Base-by-base conservation (phyloP, 257 asterid species). In the Ligustrum vulgare region DNA sequence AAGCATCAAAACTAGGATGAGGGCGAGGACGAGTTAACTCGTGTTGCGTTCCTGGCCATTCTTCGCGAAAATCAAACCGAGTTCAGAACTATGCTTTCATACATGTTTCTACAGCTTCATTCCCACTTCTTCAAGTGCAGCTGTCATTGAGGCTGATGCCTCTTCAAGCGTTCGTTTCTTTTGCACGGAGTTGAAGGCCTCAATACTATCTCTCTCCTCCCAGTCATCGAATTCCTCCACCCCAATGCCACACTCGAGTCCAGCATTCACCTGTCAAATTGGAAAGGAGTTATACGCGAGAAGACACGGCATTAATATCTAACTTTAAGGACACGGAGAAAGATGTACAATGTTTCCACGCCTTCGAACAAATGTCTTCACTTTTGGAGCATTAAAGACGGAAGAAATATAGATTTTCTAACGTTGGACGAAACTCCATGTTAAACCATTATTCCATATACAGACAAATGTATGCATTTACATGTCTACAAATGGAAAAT, bases 191-290 rank as follows among this genome's bases (percentile, higher is more conserved):
- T 86, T 89, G 81, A 93, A 95, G 80, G 92, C 94, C 85, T 90
- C 96, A 0, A 95, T 82, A n/a, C 37, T 76, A 69, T 95, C 98
- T 10, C 98, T 97, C 72, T 78, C 96, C 84, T 77, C 97, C 98
- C 98, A 95, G 20, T 91, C 91, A 60, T 82, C 80, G 34, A 82
- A 95, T 35, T 78, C 97, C 67, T 87, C 96, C 8, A 76, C 78
- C 73, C 97, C 99, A 54, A 93, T 82, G 77, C 99, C 99, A 72
- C 99, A 95, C 74, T 95, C 99, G 31, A 95, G 89, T 79, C 99
- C 98, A 18, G 93, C 96, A 83, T 77, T 91, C 72, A 94, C 99
- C 99, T 94, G 86, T 72, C 78, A 76, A 75, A 10, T 47, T 32
- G 73, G 70, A 71, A 67, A 70, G 5, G 47, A 33, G 25, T 31